Evolutionary conservation across 2,329 filamentous ascomycete species (phyloP).

Genomic region (Leptographium wingfieldii): DNA sequence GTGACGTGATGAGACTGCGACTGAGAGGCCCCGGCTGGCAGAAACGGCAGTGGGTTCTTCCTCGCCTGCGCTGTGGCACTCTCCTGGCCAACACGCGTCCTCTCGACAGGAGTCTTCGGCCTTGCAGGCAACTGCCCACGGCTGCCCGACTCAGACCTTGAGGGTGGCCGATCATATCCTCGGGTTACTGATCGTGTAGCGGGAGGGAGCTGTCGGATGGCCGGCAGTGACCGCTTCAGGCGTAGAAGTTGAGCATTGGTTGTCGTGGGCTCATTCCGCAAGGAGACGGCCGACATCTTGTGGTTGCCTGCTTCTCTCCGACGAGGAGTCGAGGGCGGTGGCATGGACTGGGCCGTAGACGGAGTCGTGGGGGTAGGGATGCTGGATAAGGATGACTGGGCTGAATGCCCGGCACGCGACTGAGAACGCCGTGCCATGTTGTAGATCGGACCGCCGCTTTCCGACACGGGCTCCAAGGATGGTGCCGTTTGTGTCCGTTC

Average conservation of each 20-base stretch:
- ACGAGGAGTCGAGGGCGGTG: conserved; percentile 41
- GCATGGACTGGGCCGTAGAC: conserved; percentile 36
- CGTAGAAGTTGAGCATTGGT: conserved; percentile 53
- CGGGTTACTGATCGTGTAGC: conserved; percentile 32
- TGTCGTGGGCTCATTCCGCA: conserved; percentile 49
- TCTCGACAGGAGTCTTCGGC: conserved; percentile 62
- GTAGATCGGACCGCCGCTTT: conserved; percentile 62
- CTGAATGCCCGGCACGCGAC: conserved; percentile 55
- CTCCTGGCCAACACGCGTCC: conserved; percentile 36
- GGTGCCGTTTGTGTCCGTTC: conserved; percentile 56
- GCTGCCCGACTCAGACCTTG: conserved; percentile 35
- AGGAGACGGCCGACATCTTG: conserved; percentile 39
- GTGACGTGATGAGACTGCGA: conserved; percentile 62
- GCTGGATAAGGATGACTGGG: conserved; percentile 56
- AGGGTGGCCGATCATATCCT: conserved; percentile 42
- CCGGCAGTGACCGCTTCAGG: conserved; percentile 52
- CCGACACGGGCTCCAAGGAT: conserved; percentile 82
- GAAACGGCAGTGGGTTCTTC: conserved; percentile 58
- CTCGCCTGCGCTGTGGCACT: conserved; percentile 38
- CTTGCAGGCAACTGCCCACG: conserved; percentile 41
- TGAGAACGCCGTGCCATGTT: conserved; percentile 48
- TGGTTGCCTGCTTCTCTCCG: conserved; percentile 42
- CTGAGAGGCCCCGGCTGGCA: conserved; percentile 62
- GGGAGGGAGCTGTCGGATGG: conserved; percentile 39
- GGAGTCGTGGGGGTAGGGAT: conserved; percentile 48